These are phyloP conservation scores for Ophiocytium majus DNA, from an alignment of 352 stramenopile species.

Conservation along the genomic window DNA sequence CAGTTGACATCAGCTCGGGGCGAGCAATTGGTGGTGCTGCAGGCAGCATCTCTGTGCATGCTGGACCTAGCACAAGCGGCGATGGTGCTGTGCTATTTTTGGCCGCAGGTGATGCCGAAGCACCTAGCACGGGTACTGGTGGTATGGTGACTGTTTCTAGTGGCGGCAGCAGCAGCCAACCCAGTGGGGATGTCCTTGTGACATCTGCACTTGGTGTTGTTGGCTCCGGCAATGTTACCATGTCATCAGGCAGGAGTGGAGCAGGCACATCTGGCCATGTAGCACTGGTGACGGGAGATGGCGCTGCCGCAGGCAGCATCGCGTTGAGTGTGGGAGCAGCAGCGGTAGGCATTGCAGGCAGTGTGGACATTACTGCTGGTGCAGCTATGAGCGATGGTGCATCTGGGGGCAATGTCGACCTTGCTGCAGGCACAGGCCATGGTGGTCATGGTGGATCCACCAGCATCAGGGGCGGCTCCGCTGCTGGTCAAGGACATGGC, in stretches of 20 bases:
- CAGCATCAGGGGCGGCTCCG: conserved; percentile 26
- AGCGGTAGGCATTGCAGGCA: background rate
- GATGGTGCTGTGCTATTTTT: background rate
- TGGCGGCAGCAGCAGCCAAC: too few species aligned
- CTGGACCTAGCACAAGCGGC: background rate
- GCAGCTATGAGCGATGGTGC: conserved; percentile 20
- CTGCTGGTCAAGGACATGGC: conserved; percentile 20
- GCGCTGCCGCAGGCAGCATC: background rate
- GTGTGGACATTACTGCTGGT: conserved; percentile 29
- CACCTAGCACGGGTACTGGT: too few species aligned
- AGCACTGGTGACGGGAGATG: conserved; percentile 12
- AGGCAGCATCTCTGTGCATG: background rate
- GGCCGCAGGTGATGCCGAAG: too few species aligned
- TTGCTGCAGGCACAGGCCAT: conserved; percentile 30
- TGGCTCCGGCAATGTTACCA: too few species aligned
- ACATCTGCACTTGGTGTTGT: too few species aligned
- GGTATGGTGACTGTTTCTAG: too few species aligned
- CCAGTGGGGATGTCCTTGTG: too few species aligned
- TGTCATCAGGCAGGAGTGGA: too few species aligned
- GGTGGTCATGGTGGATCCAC: conserved; percentile 27
- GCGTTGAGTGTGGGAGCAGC: background rate
- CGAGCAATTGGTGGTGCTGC: background rate
- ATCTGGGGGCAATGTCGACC: conserved; percentile 29
- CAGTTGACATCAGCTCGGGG: background rate
- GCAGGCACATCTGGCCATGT: background rate